A percentile compares a stretch with the other conserved stretches of the same genome.
Conservation (phyloP, 768 basidiomycete species). For the Agrocybe pediades region DNA sequence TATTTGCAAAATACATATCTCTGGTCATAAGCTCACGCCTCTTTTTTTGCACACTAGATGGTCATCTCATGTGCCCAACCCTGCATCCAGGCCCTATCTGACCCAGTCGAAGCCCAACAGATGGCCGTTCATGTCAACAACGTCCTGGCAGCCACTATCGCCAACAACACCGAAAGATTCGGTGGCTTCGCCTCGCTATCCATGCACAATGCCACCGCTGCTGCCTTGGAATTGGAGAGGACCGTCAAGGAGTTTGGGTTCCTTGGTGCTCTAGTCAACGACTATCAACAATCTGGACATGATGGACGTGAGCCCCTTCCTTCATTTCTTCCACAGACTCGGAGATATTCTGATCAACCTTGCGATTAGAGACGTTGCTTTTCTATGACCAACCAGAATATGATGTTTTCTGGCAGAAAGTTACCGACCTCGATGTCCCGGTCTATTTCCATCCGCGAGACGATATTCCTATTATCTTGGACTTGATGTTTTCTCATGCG, state of each 20-base stretch:
- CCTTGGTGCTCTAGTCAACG: slow-evolving; percentile 42
- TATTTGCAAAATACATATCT: no score
- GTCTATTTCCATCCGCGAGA: slow-evolving; percentile 39
- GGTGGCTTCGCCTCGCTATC: slow-evolving; percentile 43
- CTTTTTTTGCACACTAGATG: slow-evolving; percentile 37
- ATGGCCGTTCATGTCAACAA: slow-evolving; percentile 39
- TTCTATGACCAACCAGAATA: slow-evolving; percentile 41
- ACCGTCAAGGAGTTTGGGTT: slow-evolving; percentile 41
- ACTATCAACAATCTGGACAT: slow-evolving; percentile 44
- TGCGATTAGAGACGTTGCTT: slow-evolving; percentile 30
- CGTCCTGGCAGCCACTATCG: slow-evolving; percentile 34
- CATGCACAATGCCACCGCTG: slow-evolving; percentile 46
- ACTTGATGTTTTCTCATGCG: slow-evolving; percentile 32
- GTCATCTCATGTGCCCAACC: slow-evolving; percentile 39
- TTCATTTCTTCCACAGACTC: background rate
- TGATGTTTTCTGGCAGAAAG: slow-evolving; percentile 39
- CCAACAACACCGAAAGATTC: slow-evolving; percentile 41
- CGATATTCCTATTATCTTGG: slow-evolving; percentile 27
- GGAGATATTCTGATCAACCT: background rate
- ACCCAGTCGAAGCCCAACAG: slow-evolving; percentile 31
- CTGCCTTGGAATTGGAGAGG: slow-evolving; percentile 40
- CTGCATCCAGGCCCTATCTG: slow-evolving; percentile 39
- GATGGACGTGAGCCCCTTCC: slow-evolving; percentile 31
- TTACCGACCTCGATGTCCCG: slow-evolving; percentile 38
- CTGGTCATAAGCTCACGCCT: no score